These are phyloP conservation scores for Myxozyma vanderwaltii DNA, from an alignment of 805 yeast species.

Conservation along the genomic window DNA sequence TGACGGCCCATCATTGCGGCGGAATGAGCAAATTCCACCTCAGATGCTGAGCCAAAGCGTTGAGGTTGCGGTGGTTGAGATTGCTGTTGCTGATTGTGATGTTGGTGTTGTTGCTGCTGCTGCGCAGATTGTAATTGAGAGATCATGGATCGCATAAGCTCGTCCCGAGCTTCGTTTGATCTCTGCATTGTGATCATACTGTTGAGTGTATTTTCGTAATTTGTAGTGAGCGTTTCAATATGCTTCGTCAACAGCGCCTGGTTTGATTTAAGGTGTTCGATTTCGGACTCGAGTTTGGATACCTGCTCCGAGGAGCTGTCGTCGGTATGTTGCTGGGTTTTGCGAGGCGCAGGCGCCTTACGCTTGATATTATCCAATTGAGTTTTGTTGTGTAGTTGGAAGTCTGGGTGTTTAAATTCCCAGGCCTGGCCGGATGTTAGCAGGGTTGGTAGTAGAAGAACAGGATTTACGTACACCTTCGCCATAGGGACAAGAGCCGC, in stretches of 20 bases:
- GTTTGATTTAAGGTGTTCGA: conserved; percentile 30
- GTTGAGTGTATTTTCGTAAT: conserved; percentile 28
- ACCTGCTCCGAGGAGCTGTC: conserved; percentile 25
- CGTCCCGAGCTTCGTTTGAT: conserved; percentile 36
- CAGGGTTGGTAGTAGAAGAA: no score
- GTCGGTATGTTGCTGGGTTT: conserved; percentile 11
- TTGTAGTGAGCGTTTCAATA: conserved; percentile 24
- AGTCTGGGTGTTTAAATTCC: conserved; percentile 94
- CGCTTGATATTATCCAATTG: conserved; percentile 78
- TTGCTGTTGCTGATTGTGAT: neutral
- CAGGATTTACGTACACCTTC: conserved; percentile 45
- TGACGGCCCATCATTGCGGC: conserved; percentile 17
- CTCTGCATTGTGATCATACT: conserved; percentile 32
- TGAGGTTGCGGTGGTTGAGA: neutral
- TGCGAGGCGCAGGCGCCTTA: conserved; percentile 37
- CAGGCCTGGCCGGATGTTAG: conserved; percentile 64
- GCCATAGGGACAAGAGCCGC: conserved; percentile 58
- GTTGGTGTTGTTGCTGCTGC: conserved; percentile 2
- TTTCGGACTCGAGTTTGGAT: conserved; percentile 27
- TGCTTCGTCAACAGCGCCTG: conserved; percentile 28
- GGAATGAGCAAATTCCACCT: conserved; percentile 23
- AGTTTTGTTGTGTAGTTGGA: conserved; percentile 72
- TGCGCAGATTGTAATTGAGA: conserved; percentile 21
- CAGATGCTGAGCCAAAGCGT: conserved; percentile 16
- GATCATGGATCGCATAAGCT: conserved; percentile 32